Percentiles rank a stretch among this genome's conserved stretches.
Conservation (phyloP, 2,329 filamentous ascomycete genomes). For the Penicillium oxalicum region DNA sequence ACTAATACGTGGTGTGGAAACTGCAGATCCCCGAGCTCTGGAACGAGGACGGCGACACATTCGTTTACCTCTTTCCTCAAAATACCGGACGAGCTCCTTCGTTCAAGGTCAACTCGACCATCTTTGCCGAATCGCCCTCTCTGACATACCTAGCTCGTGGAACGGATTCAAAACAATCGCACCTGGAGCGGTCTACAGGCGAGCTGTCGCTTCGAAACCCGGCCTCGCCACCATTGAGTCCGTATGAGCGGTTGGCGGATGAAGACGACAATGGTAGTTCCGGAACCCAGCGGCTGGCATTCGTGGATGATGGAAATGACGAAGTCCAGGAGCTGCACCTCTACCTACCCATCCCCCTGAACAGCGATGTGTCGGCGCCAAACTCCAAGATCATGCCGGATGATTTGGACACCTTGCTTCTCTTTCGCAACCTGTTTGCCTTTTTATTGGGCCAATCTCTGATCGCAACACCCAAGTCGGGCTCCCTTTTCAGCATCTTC, state of each 20-base stretch:
- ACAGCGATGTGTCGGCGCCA: constrained; percentile 42
- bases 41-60: constrained; percentile 58
- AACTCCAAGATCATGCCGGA: constrained; percentile 34
- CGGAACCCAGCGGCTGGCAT: constrained; percentile 44
- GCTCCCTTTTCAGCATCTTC: constrained; percentile 55
- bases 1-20: neutral
- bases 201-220: constrained; percentile 28
- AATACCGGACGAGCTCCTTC: constrained; percentile 52
- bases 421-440: constrained; percentile 59
- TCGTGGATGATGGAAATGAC: constrained; percentile 41
- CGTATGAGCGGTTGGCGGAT: constrained; percentile 24
- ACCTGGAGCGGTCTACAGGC: constrained; percentile 25
- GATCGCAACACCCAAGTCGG: constrained; percentile 51
- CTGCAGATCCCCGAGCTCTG: constrained; percentile 53
- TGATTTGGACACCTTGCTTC: constrained; percentile 53
- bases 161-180: constrained; percentile 41
- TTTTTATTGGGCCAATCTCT: constrained; percentile 58
- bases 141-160: constrained; percentile 53
- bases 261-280: constrained; percentile 39
- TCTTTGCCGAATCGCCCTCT: constrained; percentile 52
- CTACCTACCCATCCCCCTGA: constrained; percentile 54
- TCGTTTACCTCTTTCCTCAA: constrained; percentile 57
- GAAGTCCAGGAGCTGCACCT: constrained; percentile 47
- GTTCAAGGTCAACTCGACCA: constrained; percentile 55
- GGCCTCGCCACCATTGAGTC: constrained; percentile 27